A percentile compares a stretch with the other conserved stretches of the same genome.
Evolutionary conservation across 139 green algal genomes (phyloP).

Genomic region (Spirogloea muscicola): DNA sequence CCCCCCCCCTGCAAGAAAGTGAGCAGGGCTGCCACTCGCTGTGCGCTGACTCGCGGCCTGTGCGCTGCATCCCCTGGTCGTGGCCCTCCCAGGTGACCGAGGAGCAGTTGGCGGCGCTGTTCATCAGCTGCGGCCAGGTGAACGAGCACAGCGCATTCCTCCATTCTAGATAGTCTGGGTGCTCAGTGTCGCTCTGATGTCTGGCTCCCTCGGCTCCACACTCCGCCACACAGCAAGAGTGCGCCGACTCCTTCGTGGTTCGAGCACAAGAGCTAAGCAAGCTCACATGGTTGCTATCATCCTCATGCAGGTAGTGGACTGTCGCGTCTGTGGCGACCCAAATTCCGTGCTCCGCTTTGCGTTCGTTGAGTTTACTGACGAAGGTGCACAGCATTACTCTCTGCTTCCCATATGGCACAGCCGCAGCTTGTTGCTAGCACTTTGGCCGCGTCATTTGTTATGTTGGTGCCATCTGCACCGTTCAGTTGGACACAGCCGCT

Average conservation of each 20-base stretch:
- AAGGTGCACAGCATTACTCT: no score
- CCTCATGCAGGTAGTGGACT: slow-evolving; percentile 67
- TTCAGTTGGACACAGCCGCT: slow-evolving; percentile 73
- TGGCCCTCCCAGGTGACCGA: slow-evolving; percentile 46
- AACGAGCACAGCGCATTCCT: no score
- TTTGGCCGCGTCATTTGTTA: not conserved
- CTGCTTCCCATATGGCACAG: no score
- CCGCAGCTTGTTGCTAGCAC: not conserved
- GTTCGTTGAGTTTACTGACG: slow-evolving; percentile 85
- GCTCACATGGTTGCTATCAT: not conserved
- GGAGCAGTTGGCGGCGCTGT: slow-evolving; percentile 50
- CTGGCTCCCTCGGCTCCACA: no score
- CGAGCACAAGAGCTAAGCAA: no score
- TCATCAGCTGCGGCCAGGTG: slow-evolving; percentile 48
- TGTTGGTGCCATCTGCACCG: not conserved
- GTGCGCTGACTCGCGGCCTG: no score
- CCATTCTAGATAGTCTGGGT: no score
- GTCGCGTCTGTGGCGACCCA: slow-evolving; percentile 87
- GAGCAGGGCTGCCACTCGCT: no score
- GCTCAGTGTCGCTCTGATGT: no score
- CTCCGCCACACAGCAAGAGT: no score
- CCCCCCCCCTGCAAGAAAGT: no score
- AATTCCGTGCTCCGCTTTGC: slow-evolving; percentile 89
- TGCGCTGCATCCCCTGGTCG: not conserved
- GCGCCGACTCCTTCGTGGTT: no score